phyloP scores from a whole-genome alignment of 495 filamentous ascomycete genomes.

The Penicillium ucsense region DNA sequence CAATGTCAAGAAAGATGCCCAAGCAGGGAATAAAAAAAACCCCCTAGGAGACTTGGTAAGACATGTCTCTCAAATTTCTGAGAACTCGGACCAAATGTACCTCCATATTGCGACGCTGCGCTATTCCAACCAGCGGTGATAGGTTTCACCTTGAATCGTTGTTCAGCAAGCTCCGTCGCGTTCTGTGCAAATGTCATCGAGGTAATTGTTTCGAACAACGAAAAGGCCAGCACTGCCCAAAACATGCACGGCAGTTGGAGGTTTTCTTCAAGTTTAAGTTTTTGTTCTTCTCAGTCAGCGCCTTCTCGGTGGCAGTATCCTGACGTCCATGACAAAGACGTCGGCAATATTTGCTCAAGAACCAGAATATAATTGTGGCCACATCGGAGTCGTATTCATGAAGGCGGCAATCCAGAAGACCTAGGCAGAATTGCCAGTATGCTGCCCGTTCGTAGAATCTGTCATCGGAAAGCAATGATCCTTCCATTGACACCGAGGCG shows the following conservation, averaged over 20 bases:
- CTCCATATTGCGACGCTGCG: constrained; percentile 32
- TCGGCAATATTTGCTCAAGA: constrained; percentile 31
- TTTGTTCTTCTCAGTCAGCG: constrained; percentile 35
- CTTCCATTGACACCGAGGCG: background rate
- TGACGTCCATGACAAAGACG: constrained; percentile 19
- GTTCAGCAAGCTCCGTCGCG: constrained; percentile 35
- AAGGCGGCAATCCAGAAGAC: constrained; percentile 37
- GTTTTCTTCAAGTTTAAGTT: constrained; percentile 35
- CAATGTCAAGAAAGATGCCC: constrained; percentile 35
- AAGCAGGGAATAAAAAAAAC: constrained; percentile 35
- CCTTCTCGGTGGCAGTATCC: constrained; percentile 31
- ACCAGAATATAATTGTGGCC: constrained; percentile 29
- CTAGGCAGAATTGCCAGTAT: constrained; percentile 38
- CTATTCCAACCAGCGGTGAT: constrained; percentile 39
- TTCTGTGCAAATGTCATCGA: constrained; percentile 33
- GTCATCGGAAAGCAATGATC: background rate
- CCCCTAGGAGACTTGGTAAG: background rate
- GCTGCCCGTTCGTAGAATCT: constrained; percentile 8
- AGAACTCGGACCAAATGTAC: constrained; percentile 3
- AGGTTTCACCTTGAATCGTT: constrained; percentile 29
- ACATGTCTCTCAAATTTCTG: no score
- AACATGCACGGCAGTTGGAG: constrained; percentile 37
- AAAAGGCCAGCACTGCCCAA: constrained; percentile 31
- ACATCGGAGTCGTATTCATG: constrained; percentile 38
- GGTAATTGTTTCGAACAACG: constrained; percentile 34